Base-by-base conservation (phyloP, 768 basidiomycete genomes). In the Lentinula raphanica region DNA sequence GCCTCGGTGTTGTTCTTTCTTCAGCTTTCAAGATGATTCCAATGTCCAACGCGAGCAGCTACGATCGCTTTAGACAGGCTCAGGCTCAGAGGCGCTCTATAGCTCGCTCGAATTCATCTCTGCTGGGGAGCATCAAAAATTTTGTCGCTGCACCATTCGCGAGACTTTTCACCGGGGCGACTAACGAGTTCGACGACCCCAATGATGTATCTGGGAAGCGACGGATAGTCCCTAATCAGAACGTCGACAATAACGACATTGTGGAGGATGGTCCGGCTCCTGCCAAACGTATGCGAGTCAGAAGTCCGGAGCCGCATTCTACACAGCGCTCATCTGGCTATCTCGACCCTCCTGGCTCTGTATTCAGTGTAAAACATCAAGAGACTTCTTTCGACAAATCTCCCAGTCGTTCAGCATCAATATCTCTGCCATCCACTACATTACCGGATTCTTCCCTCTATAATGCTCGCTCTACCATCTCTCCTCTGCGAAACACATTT, bases 41-140 rank as follows among this genome's bases (percentile, higher is more conserved):
- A 48, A 49, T 57, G 44, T 49, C 56, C 17, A 57, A 46, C 35
- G 27, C 56, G 46, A 57, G 56, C 46, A 46, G 21, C 31, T 32
- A 31, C 15, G 56, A 57, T 5, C 56, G 56, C 31, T 27, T 28
- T 12, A 46, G 56, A 57, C 40, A 32, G 15, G 56, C 9, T 27
- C 56, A 57, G 15, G 31, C 49, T 19, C 62, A 65, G 42, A 75
- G 65, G 56, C 70, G 63, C 61, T 70, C 75, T 11, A 66, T 85
- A 44, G 72, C 70, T 63, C 82, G 84, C 62, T 76, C 78, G n/a
- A 75, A 78, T 60, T 80, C 74, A 19, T 86, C 86, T 27, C 76
- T 88, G 64, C 68, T 87, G 42, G 83, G 82, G 50, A 69, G 84
- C 48, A 79, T 88, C 70, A 87, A 81, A 76, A 82, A 76, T 72